phyloP scores from a whole-genome alignment of 768 basidiomycete genomes.

The Jaapia argillacea region DNA sequence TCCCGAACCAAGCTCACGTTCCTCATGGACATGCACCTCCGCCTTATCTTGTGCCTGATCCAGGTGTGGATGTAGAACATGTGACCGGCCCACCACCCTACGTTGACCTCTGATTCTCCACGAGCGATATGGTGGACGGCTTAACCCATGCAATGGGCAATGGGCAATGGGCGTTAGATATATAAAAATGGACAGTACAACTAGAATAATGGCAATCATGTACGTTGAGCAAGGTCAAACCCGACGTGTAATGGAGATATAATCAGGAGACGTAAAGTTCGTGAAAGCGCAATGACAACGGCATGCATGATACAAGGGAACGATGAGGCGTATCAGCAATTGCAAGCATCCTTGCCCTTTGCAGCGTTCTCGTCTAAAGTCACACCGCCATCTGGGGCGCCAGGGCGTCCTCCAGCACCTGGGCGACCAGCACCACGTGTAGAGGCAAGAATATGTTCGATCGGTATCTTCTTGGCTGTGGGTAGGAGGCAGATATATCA shows the following conservation, averaged over 20 bases:
- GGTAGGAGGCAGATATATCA: neutral
- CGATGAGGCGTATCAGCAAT: slow-evolving; percentile 41
- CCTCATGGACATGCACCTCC: slow-evolving; percentile 59
- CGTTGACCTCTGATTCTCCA: slow-evolving; percentile 29
- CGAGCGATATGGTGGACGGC: too few species aligned
- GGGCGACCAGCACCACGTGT: slow-evolving; percentile 61
- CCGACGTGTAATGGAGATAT: neutral
- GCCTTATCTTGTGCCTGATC: slow-evolving; percentile 58
- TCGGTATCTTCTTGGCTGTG: slow-evolving; percentile 76
- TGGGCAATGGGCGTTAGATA: too few species aligned
- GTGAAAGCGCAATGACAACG: neutral
- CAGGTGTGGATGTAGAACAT: slow-evolving; percentile 37
- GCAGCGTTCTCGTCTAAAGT: slow-evolving; percentile 58
- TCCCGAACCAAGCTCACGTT: neutral
- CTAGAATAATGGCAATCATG: too few species aligned
- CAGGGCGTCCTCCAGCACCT: slow-evolving; percentile 43
- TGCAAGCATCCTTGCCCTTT: slow-evolving; percentile 72
- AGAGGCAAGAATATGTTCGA: slow-evolving; percentile 88
- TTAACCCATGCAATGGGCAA: too few species aligned
- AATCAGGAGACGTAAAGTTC: neutral
- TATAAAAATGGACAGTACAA: too few species aligned
- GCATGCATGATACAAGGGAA: neutral
- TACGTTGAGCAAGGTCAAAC: too few species aligned
- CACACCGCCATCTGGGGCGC: slow-evolving; percentile 43
- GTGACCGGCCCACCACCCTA: slow-evolving; percentile 54